Evolutionary conservation across 2,329 filamentous ascomycete genomes (phyloP), one percentile per base, ranked within the genome.

Genomic region (Pseudogymnoascus sp.): DNA sequence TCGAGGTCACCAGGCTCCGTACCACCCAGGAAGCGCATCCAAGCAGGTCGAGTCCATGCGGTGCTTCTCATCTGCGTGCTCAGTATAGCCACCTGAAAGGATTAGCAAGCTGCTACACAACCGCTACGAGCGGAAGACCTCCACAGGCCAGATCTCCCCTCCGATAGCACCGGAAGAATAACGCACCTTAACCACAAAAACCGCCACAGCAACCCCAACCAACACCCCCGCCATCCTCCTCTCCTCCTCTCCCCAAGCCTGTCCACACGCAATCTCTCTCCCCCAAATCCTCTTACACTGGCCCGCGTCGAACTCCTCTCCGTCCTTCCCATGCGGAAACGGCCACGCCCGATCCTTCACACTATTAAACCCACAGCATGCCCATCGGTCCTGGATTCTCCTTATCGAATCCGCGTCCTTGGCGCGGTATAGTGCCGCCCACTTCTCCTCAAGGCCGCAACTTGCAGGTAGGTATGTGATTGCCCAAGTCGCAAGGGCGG

Each of bases 341-440:
- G 88, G 89, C 77, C 81, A 90, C 0, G 83, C 81, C 67, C 82
- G 83, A 69, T 91, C 87, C 31, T 71, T 73, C 28, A 84, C 71
- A 4, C 77, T 80, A 63, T 79, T 79, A 36, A 89, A 77, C 0
- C 89, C 89, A 67, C 89, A 91, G 75, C 89, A 91, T 6, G 81
- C 71, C 34, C 89, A 81, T 0, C 79, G 73, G 70, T 91, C 85
- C 69, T 91, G 89, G 60, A 91, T 87, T 1, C 75, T 73, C 44
- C 79, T 76, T 63, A 91, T 81, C 1, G 78, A 73, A 4, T 70
- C 69, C 0, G 66, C 78, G 62, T 89, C 77, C 65, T 86, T 84
- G 0, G 69, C 67, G 0, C 67, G 72, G 68, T 78, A 90, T 64
- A 89, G 70, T 2, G 64, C 66, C 67, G 78, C 75, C 88, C 88